Base-by-base conservation (phyloP, 164 flowering plant species). In the Pachysandra terminalis region DNA sequence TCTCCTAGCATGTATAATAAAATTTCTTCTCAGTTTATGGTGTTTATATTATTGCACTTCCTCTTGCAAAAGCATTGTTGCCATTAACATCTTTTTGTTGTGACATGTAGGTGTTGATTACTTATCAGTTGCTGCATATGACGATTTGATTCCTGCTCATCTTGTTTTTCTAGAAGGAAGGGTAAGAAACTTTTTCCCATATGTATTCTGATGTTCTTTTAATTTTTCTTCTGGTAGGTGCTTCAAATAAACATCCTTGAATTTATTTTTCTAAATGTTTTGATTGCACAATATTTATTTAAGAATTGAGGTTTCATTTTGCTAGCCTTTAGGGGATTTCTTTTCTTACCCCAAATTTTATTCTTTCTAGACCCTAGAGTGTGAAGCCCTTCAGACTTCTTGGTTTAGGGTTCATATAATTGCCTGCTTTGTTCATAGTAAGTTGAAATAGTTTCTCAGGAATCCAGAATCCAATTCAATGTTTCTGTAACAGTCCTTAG, bases 71-170 rank as follows among this genome's bases (percentile, higher is more conserved):
- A 45, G 14, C 51, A 45, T 10, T 45, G 4, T 45, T 45, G 51
- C 17, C 16, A 10, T 1, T 22, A 35, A 9, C 37, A 24, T 17
- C 24, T 53, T 13, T 14, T 28, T 19, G 0, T 21, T 21, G 14
- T 45, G 51, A 45, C 51, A 45, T 45, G 51, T 45, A 45, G 51
- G 51, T 10, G 51, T 45, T 10, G 51, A 45, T 45, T 45, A 15
- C 51, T 45, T 45, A 45, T 45, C 51, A 10, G 51, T 13, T 45
- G 51, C 51, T 45, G 51, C 51, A 12, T 45, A 10, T 45, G 51
- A 45, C 16, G 51, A 95, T 79, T 57, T 89, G 68, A 68, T 83
- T 73, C 86, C 99, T 57, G 54, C 97, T 26, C 99, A 92, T 78
- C 87, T 81, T 61, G 91, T 77, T 51, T 81, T 93, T 66, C 81